phyloP scores from a whole-genome alignment of 1,284 basidiomycete genomes.

The Microstroma glucosiphilum region DNA sequence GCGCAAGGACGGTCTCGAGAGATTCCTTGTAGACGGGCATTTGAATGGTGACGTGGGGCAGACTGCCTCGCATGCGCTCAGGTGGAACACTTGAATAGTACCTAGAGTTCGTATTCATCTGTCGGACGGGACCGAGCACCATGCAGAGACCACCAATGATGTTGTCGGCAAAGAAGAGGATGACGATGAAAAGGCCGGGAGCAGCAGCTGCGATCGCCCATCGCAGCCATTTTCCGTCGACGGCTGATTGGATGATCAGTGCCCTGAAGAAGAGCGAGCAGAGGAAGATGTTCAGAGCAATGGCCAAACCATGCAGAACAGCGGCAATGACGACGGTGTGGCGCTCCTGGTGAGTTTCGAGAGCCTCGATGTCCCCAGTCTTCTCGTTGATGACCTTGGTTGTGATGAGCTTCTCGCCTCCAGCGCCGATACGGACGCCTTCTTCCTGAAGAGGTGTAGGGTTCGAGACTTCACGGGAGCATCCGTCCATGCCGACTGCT shows the following conservation, averaged over 20 bases:
- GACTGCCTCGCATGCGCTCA: conserved; percentile 61
- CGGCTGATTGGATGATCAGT: conserved; percentile 63
- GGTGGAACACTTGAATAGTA: conserved; percentile 53
- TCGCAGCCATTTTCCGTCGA: conserved; percentile 63
- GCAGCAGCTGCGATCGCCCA: conserved; percentile 62
- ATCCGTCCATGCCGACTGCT: background rate
- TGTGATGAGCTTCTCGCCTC: conserved; percentile 1
- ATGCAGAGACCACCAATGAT: conserved; percentile 54
- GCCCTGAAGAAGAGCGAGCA: conserved; percentile 61
- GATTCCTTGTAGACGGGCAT: conserved; percentile 69
- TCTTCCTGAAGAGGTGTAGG: background rate
- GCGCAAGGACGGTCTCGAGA: conserved; percentile 55
- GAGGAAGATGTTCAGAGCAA: conserved; percentile 52
- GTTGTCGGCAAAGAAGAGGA: conserved; percentile 62
- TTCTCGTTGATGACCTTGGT: conserved; percentile 15
- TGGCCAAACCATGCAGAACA: conserved; percentile 66
- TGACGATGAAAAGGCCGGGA: conserved; percentile 65
- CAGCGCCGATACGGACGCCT: background rate
- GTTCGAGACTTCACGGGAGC: no score
- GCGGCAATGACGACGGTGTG: conserved; percentile 70
- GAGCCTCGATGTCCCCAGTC: conserved; percentile 2
- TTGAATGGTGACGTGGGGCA: conserved; percentile 70
- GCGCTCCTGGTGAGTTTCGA: conserved; percentile 25
- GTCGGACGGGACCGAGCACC: conserved; percentile 59
- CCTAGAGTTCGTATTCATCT: conserved; percentile 55